Evolutionary conservation across 148 eudicot species (phyloP).

Genomic region (Cornus florida): DNA sequence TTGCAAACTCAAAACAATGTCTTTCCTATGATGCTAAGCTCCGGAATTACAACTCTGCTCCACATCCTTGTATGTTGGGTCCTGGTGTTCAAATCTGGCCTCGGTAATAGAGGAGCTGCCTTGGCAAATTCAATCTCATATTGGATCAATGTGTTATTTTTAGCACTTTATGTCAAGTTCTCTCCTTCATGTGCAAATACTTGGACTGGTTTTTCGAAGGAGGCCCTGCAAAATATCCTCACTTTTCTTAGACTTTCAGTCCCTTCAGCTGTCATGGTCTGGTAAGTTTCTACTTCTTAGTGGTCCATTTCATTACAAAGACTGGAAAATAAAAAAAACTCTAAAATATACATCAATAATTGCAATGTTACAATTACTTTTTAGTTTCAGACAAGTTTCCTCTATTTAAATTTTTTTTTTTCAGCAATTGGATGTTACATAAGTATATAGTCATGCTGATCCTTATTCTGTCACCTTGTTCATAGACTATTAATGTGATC

Average conservation of each 20-base stretch:
- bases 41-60: slow-evolving; percentile 46
- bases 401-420: background rate
- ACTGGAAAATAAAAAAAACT: too few species aligned
- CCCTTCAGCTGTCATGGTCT: slow-evolving; percentile 57
- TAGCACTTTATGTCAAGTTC: slow-evolving; percentile 48
- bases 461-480: background rate
- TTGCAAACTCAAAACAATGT: slow-evolving; percentile 62
- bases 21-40: slow-evolving; percentile 58
- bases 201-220: slow-evolving; percentile 56
- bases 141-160: slow-evolving; percentile 46
- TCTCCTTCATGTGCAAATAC: slow-evolving; percentile 46
- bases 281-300: slow-evolving; percentile 27
- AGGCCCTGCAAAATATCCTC: slow-evolving; percentile 31
- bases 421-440: too few species aligned
- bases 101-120: slow-evolving; percentile 64
- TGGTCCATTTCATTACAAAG: too few species aligned
- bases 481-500: too few species aligned
- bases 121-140: slow-evolving; percentile 58
- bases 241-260: slow-evolving; percentile 46
- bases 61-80: slow-evolving; percentile 53
- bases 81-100: slow-evolving; percentile 51
- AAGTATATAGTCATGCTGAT: background rate
- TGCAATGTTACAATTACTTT: too few species aligned
- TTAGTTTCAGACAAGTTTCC: background rate
- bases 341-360: too few species aligned